Conservation (phyloP, 139 green algal species). For the Auxenochlorella pyrenoidosa region DNA sequence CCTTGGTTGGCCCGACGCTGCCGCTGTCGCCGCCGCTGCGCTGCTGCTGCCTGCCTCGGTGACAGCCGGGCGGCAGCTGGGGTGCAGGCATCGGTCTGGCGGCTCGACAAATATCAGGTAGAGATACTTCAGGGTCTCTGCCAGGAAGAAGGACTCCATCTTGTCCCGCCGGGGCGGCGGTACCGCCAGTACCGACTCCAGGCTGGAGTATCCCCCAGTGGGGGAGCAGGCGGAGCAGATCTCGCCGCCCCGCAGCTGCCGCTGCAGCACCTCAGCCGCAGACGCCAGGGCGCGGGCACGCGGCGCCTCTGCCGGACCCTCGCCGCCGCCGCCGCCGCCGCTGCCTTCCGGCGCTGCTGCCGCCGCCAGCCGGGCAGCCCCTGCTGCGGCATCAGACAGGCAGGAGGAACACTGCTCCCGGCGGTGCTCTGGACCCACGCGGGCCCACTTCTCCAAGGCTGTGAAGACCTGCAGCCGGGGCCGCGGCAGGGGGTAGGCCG, state of each 20-base stretch:
- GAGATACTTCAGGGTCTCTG: constrained; percentile 93
- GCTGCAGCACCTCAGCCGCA: not conserved
- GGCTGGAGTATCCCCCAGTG: constrained; percentile 73
- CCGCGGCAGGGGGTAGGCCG: too few relatives aligned
- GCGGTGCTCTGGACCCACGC: not conserved
- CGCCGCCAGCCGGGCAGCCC: not conserved
- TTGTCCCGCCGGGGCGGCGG: constrained; percentile 67
- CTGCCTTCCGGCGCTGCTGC: not conserved
- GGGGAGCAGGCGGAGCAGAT: not conserved
- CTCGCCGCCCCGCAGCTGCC: not conserved
- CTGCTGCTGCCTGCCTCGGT: not conserved
- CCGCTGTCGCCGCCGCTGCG: not conserved
- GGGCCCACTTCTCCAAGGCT: constrained; percentile 18
- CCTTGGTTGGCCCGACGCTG: not conserved
- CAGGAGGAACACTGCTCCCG: not conserved
- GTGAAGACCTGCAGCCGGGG: not conserved
- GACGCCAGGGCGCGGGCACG: not conserved
- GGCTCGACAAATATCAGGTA: constrained; percentile 83
- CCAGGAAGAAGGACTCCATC: constrained; percentile 91
- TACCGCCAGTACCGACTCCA: constrained; percentile 62
- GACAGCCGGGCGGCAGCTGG: not conserved
- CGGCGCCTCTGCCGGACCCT: not conserved
- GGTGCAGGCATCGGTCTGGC: constrained; percentile 49
- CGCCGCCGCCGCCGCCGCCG: not conserved
- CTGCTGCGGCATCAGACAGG: not conserved